These are phyloP conservation scores for Diacronema lutheri DNA, from an alignment of 78 protist genomes.

Conservation along the genomic window DNA sequence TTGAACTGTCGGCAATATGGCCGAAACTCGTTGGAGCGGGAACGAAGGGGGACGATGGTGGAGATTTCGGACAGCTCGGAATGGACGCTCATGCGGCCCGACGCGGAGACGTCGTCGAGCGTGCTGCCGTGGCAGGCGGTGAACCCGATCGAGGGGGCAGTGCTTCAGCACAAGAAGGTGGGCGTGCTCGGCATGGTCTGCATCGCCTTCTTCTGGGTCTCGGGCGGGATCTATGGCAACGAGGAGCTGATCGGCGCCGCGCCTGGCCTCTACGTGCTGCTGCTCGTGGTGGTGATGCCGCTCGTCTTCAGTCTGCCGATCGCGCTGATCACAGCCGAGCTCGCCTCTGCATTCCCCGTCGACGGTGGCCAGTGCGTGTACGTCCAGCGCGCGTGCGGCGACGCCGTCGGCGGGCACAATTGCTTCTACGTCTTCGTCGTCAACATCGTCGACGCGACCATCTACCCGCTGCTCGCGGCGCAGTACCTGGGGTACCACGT, in stretches of 20 bases:
- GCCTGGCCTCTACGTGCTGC: not conserved
- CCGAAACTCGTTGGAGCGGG: no score
- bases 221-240: not conserved
- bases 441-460: not conserved
- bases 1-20: no score
- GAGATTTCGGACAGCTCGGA: no score
- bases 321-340: constrained; percentile 3
- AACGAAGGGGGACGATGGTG: no score
- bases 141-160: no score
- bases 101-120: no score
- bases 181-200: not conserved
- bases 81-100: no score
- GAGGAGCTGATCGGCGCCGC: not conserved
- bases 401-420: not conserved
- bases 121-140: no score
- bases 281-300: not conserved
- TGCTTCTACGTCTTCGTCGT: not conserved
- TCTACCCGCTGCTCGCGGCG: not conserved
- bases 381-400: not conserved
- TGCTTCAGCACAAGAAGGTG: not conserved
- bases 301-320: not conserved
- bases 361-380: not conserved
- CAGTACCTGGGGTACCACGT: not conserved
- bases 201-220: not conserved
- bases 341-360: not conserved